Evolutionary conservation across 1,139 yeast species (phyloP).

Genomic region (Taphrina deformans): DNA sequence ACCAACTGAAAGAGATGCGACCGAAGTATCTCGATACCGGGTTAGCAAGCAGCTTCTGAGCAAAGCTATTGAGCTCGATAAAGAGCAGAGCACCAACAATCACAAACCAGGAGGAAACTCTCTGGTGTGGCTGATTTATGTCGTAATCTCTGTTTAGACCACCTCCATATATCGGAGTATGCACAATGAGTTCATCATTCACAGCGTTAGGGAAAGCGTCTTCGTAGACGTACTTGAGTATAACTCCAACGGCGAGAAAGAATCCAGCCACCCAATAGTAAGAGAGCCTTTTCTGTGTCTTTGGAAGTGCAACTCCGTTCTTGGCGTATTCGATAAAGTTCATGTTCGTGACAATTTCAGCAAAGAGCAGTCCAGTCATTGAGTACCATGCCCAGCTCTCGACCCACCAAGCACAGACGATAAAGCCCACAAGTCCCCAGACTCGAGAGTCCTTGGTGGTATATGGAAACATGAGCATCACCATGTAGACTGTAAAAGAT

Average conservation of each 20-base stretch:
- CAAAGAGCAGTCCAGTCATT: constrained; percentile 23
- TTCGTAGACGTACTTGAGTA: constrained; percentile 30
- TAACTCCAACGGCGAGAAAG: constrained; percentile 19
- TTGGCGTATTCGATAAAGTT: constrained; percentile 21
- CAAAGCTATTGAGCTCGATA: constrained; percentile 19
- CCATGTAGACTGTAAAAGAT: constrained; percentile 30
- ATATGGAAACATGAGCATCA: constrained; percentile 30
- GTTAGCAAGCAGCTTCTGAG: constrained; percentile 18
- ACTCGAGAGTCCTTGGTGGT: constrained; percentile 12
- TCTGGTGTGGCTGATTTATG: constrained; percentile 24
- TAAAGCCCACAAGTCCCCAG: constrained; percentile 14
- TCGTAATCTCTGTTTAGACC: constrained; percentile 24
- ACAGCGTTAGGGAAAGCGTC: constrained; percentile 23
- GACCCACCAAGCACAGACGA: constrained; percentile 26
- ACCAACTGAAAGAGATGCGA: constrained; percentile 30
- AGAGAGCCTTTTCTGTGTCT: constrained; percentile 4
- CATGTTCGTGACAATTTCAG: constrained; percentile 22
- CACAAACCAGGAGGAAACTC: constrained; percentile 33
- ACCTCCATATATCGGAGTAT: constrained; percentile 29
- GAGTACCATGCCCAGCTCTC: constrained; percentile 32
- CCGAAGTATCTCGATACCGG: constrained; percentile 27
- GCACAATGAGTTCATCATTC: constrained; percentile 28
- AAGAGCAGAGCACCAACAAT: constrained; percentile 29
- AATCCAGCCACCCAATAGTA: constrained; percentile 16
- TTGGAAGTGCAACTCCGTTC: constrained; percentile 8